phyloP scores from a whole-genome alignment of 441 rosid species.

The Adansonia grandidieri region DNA sequence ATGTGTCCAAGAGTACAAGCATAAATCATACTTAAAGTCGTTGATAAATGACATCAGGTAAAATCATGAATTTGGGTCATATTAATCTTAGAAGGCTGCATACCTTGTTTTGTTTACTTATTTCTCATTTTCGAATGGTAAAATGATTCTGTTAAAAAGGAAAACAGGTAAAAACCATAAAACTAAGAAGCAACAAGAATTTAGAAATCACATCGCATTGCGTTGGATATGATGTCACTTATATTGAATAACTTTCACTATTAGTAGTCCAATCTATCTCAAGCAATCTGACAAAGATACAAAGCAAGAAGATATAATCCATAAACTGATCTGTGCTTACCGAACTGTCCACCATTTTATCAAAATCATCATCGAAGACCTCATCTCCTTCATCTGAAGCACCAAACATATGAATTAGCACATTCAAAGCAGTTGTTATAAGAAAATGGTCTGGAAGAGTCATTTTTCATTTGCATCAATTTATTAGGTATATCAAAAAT shows the following conservation, averaged over 20 bases:
- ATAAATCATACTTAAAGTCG: neutral
- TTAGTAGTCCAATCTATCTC: neutral
- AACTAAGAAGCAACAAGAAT: neutral
- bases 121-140: neutral
- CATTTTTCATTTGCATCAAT: neutral
- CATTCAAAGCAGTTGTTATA: conserved; percentile 1
- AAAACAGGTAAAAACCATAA: neutral
- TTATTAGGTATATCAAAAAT: neutral
- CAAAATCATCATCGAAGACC: conserved; percentile 52
- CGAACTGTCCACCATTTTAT: conserved; percentile 50
- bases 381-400: conserved; percentile 55
- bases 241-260: neutral
- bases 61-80: conserved; percentile 9
- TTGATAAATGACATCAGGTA: neutral
- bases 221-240: neutral
- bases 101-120: neutral
- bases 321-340: conserved; percentile 35
- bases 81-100: neutral
- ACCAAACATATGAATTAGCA: conserved; percentile 25
- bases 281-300: neutral
- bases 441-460: neutral
- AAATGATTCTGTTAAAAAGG: neutral
- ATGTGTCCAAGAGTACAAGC: neutral
- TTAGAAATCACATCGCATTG: neutral
- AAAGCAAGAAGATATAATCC: neutral